These are phyloP conservation scores for Oryza glaberrima DNA, from an alignment of 176 grass and related monocot genomes.

Conservation along the genomic window DNA sequence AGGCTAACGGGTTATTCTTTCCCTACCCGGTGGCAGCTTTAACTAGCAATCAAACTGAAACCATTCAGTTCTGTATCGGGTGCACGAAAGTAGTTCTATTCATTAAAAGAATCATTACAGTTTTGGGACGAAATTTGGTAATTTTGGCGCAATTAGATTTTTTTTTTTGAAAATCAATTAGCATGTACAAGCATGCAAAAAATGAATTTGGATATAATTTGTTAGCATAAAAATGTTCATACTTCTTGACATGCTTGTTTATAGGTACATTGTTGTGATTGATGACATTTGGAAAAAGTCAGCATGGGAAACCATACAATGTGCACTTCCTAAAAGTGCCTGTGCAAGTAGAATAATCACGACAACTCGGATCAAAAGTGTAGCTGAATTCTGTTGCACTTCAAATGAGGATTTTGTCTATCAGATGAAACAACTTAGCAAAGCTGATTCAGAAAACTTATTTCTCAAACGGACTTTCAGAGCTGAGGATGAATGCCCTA, in stretches of 20 bases:
- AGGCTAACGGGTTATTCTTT: no score
- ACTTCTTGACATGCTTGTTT: background rate
- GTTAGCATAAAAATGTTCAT: no score
- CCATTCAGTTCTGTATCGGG: no score
- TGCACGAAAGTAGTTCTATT: no score
- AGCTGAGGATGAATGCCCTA: background rate
- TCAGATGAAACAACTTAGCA: slow-evolving; percentile 2
- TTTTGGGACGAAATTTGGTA: no score
- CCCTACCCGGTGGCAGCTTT: no score
- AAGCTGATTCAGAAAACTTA: background rate
- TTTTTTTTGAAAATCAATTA: no score
- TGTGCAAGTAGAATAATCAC: background rate
- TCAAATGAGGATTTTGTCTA: background rate
- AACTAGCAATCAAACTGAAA: no score
- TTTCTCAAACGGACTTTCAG: background rate
- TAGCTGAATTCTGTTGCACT: slow-evolving; percentile 11
- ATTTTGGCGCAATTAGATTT: no score
- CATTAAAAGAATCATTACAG: no score
- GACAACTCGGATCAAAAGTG: background rate
- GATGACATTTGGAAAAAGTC: background rate
- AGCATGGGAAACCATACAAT: background rate
- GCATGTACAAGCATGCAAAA: no score
- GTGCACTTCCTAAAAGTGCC: background rate
- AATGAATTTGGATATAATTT: no score
- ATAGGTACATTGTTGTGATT: slow-evolving; percentile 3